Percentiles rank a stretch among this genome's conserved stretches.
phyloP scores from a whole-genome alignment of 257 asterid species.

The Petunia secreta region DNA sequence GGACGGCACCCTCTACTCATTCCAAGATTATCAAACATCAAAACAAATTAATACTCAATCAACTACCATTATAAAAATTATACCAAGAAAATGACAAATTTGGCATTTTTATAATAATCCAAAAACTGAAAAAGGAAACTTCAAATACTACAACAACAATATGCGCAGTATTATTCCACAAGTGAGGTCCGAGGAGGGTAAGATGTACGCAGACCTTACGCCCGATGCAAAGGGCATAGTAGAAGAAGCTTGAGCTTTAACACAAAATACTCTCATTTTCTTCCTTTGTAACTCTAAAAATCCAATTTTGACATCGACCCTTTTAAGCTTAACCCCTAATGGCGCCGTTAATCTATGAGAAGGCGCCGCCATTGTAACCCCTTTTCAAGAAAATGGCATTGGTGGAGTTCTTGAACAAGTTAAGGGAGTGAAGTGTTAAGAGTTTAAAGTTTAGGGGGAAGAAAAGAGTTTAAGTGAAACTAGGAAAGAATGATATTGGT shows the following conservation, averaged over 20 bases:
- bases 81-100: not conserved
- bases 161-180: no score
- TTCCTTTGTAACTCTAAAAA: conserved; percentile 47
- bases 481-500: not conserved
- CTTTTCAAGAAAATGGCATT: conserved; percentile 36
- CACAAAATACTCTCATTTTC: conserved; percentile 47
- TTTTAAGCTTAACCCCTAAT: conserved; percentile 40
- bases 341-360: conserved; percentile 61
- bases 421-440: not conserved
- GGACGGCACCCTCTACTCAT: not conserved
- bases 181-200: no score
- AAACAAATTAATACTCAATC: not conserved
- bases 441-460: not conserved
- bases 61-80: not conserved
- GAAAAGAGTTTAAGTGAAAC: not conserved
- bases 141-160: not conserved
- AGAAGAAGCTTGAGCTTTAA: conserved; percentile 44
- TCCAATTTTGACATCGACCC: conserved; percentile 43
- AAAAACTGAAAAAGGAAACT: not conserved
- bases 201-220: no score
- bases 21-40: not conserved
- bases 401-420: not conserved
- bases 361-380: conserved; percentile 48
- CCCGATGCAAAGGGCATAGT: conserved; percentile 61
- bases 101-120: not conserved